Percentiles rank a stretch among this genome's conserved stretches.
phyloP scores from a whole-genome alignment of 345 rosid genomes.

The Sapria himalayana region DNA sequence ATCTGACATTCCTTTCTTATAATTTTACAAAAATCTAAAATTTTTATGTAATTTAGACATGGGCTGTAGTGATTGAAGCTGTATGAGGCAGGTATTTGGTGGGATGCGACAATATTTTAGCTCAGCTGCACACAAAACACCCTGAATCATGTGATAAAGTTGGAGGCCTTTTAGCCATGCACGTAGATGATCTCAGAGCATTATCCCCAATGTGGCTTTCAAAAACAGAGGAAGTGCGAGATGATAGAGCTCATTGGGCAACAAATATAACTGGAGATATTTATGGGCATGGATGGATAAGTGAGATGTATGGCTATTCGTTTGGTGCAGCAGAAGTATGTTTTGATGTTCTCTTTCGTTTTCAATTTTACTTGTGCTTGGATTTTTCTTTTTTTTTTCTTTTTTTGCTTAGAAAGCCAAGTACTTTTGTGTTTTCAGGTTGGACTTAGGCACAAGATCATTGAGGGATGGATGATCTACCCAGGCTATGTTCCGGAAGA shows the following conservation, averaged over 20 bases:
- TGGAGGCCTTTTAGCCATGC: constrained; percentile 97
- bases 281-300: constrained; percentile 88
- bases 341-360: constrained; percentile 7
- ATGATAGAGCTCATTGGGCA: constrained; percentile 76
- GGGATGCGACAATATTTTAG: constrained; percentile 84
- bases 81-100: constrained; percentile 48
- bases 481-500: constrained; percentile 79
- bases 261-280: constrained; percentile 97
- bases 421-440: constrained; percentile 29
- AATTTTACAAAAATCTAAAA: too few species aligned
- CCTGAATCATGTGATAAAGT: constrained; percentile 87
- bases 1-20: too few species aligned
- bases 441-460: constrained; percentile 85
- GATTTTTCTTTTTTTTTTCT: background rate
- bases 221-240: constrained; percentile 93
- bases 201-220: constrained; percentile 92
- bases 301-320: constrained; percentile 99
- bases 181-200: constrained; percentile 77
- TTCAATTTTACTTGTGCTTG: background rate
- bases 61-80: background rate
- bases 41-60: too few species aligned
- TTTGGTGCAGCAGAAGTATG: constrained; percentile 95
- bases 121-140: constrained; percentile 59
- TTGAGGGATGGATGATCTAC: constrained; percentile 78
- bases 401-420: constrained; percentile 4